A percentile compares a stretch with the other conserved stretches of the same genome.
phyloP scores from a whole-genome alignment of 1,284 basidiomycete genomes.

The Tilletia indica region DNA sequence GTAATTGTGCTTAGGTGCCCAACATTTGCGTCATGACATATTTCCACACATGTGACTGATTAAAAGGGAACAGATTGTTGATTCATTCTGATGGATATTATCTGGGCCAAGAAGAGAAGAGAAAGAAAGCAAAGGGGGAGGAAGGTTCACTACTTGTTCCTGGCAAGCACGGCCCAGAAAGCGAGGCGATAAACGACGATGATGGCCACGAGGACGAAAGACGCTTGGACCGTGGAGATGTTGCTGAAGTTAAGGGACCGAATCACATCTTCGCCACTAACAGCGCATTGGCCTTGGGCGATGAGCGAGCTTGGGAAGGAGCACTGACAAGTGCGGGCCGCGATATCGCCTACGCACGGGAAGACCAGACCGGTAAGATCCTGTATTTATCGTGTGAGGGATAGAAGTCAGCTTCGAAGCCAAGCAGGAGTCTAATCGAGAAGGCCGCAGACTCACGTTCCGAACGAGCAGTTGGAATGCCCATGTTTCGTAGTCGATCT shows the following conservation, averaged over 20 bases:
- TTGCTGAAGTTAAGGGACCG: slow-evolving; percentile 41
- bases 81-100: too few relatives aligned
- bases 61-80: too few relatives aligned
- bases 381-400: neutral
- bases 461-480: slow-evolving; percentile 59
- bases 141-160: slow-evolving; percentile 1
- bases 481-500: slow-evolving; percentile 58
- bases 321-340: slow-evolving; percentile 35
- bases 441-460: slow-evolving; percentile 45
- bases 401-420: neutral
- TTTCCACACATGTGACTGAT: too few relatives aligned
- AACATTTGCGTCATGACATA: too few relatives aligned
- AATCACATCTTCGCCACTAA: slow-evolving; percentile 30
- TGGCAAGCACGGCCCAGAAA: slow-evolving; percentile 1
- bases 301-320: slow-evolving; percentile 25
- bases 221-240: slow-evolving; percentile 42
- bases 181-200: slow-evolving; percentile 23
- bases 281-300: slow-evolving; percentile 23
- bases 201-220: slow-evolving; percentile 40
- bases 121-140: too few relatives aligned
- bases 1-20: too few relatives aligned
- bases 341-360: slow-evolving; percentile 55
- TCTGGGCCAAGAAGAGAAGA: too few relatives aligned
- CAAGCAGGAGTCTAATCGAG: neutral
- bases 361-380: slow-evolving; percentile 63